These are phyloP conservation scores for Eucalyptus sp. DNA, from an alignment of 345 rosid genomes.

Conservation along the genomic window DNA sequence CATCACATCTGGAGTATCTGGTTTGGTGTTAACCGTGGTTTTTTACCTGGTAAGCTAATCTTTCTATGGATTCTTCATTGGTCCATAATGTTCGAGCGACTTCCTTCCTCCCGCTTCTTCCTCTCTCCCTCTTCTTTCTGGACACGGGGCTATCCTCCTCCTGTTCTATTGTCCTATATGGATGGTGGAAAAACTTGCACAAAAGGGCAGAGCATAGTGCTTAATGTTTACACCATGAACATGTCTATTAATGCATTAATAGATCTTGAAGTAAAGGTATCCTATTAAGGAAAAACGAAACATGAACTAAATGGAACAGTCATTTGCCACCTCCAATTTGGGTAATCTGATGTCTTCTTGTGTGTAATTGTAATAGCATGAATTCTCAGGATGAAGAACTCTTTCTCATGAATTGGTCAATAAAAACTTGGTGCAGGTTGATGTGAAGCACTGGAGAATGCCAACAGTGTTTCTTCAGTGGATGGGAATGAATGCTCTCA, in stretches of 20 bases:
- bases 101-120: not conserved
- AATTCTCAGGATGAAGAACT: not conserved
- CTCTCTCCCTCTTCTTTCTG: not conserved
- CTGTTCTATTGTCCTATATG: not conserved
- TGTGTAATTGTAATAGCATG: not conserved
- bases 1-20: conserved; percentile 46
- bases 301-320: not conserved
- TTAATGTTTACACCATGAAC: not conserved
- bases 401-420: not conserved
- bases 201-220: not conserved
- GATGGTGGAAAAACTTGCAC: not conserved
- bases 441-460: conserved; percentile 22
- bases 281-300: not conserved
- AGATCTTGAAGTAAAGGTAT: not conserved
- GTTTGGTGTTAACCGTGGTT: conserved; percentile 28
- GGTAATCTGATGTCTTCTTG: not conserved
- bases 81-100: not conserved
- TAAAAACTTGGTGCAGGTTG: conserved; percentile 32
- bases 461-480: conserved; percentile 27
- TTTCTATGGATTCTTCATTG: not conserved
- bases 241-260: not conserved
- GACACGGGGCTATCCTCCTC: not conserved
- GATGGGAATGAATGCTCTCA: conserved; percentile 61
- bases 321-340: not conserved
- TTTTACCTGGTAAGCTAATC: conserved; percentile 29